These are phyloP conservation scores for Eucalyptus paniculata DNA, from an alignment of 345 rosid genomes.

Conservation along the genomic window DNA sequence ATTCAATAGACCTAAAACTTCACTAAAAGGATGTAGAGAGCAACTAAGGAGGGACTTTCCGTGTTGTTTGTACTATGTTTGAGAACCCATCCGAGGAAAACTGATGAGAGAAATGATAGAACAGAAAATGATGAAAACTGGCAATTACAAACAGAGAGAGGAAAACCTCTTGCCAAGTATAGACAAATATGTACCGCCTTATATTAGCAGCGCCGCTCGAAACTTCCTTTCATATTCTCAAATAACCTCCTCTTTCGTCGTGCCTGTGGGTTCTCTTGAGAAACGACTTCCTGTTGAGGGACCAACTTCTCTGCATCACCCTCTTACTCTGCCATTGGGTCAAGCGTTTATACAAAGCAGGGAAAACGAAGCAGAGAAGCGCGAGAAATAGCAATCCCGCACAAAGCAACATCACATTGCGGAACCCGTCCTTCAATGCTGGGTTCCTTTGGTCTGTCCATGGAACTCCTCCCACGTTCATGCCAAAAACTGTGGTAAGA, in stretches of 20 bases:
- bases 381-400: constrained; percentile 37
- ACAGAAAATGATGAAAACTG: neutral
- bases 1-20: neutral
- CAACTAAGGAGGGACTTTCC: neutral
- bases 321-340: constrained; percentile 44
- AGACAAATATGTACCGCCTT: neutral
- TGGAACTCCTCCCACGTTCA: constrained; percentile 99
- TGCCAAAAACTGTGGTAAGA: constrained; percentile 63
- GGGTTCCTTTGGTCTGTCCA: constrained; percentile 84
- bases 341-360: constrained; percentile 29
- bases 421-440: constrained; percentile 52
- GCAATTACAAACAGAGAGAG: neutral
- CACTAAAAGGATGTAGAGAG: neutral
- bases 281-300: constrained; percentile 60
- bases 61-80: neutral
- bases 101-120: neutral
- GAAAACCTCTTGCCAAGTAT: neutral
- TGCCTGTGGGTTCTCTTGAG: constrained; percentile 23
- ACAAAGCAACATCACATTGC: constrained; percentile 78
- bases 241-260: constrained; percentile 60
- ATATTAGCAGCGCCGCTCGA: neutral
- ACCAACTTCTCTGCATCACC: constrained; percentile 51
- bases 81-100: neutral
- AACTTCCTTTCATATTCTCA: constrained; percentile 35
- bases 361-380: constrained; percentile 65